Evolutionary conservation across 2,329 filamentous ascomycete species (phyloP).

Genomic region (Cryphonectria parasitica): DNA sequence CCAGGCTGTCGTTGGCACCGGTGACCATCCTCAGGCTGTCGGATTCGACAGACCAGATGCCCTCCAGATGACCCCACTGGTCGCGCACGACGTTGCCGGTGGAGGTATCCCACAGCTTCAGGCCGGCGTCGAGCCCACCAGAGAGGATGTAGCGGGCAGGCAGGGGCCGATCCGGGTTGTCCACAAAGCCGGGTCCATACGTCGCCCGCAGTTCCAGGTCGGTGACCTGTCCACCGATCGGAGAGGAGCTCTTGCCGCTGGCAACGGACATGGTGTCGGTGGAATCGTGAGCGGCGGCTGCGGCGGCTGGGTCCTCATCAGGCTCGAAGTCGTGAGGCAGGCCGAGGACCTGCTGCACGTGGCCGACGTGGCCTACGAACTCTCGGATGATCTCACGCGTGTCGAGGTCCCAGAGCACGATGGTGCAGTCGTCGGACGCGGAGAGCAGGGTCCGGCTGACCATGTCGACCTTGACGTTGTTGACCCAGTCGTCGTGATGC

Average conservation of each 20-base stretch:
- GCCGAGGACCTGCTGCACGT: slow-evolving; percentile 88
- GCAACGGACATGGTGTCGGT: slow-evolving; percentile 58
- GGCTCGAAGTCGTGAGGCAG: slow-evolving; percentile 89
- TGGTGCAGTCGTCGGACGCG: slow-evolving; percentile 88
- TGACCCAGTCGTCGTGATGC: slow-evolving; percentile 94
- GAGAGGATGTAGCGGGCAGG: slow-evolving; percentile 93
- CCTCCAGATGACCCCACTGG: slow-evolving; percentile 96
- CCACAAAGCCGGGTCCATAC: slow-evolving; percentile 66
- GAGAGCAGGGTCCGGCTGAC: slow-evolving; percentile 85
- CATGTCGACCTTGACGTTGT: slow-evolving; percentile 87
- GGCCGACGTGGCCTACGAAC: slow-evolving; percentile 90
- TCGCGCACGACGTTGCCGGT: slow-evolving; percentile 83
- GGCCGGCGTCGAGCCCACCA: slow-evolving; percentile 86
- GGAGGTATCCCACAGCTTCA: slow-evolving; percentile 88
- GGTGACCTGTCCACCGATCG: slow-evolving; percentile 33
- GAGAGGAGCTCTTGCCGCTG: slow-evolving; percentile 52
- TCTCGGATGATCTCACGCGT: slow-evolving; percentile 74
- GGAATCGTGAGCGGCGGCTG: slow-evolving; percentile 44
- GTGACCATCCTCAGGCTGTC: slow-evolving; percentile 88
- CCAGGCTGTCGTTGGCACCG: slow-evolving; percentile 90
- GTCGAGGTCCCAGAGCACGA: slow-evolving; percentile 92
- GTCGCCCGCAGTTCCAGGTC: slow-evolving; percentile 53
- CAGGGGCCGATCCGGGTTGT: slow-evolving; percentile 64
- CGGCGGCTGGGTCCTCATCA: slow-evolving; percentile 65
- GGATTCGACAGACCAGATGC: slow-evolving; percentile 89